Evolutionary conservation across 139 green algal genomes (phyloP), one percentile per base, ranked within the genome.

Genomic region (Chlorella sp.): DNA sequence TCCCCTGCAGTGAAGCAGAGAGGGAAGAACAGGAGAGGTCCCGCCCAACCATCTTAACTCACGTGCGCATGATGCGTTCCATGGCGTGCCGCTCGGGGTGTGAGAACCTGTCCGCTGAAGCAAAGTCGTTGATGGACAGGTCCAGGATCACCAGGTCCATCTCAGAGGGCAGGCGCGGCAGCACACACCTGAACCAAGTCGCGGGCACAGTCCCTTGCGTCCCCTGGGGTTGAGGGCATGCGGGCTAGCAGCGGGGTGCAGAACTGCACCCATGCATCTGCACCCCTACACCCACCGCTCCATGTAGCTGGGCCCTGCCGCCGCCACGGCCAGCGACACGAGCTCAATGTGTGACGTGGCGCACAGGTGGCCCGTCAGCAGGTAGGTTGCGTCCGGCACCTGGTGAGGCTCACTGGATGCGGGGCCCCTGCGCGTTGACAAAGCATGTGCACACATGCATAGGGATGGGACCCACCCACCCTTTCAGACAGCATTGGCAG

Each of bases 131-230:
- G 4, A 62, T 31, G 24, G 30, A 35, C 49, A 62, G 63, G 42
- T 73, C 67, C 49, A 73, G 22, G 22, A 73, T n/a, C 33, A 73
- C 36, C 20, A 73, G 49, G 24, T 73, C 67, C 3, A 34, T 33
- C 3, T 62, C 67, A 30, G 49, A 35, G 3, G 67, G 67, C 67
- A 73, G 34, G 36, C 29, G 67, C 17, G 34, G 49, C 67, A 73
- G 42, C 36, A 73, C 67, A 63, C 67, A 73, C 49, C 67, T 73
- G 67, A n/a, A n/a, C n/a, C n/a, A n/a, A n/a, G n/a, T n/a, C n/a
- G n/a, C n/a, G n/a, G n/a, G n/a, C n/a, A n/a, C n/a, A n/a, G n/a
- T n/a, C n/a, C n/a, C n/a, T n/a, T n/a, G n/a, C n/a, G n/a, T n/a
- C n/a, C n/a, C n/a, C n/a, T n/a, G n/a, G n/a, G n/a, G n/a, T n/a